phyloP scores from a whole-genome alignment of 2,329 filamentous ascomycete genomes.

The Xenoacremonium recifei region DNA sequence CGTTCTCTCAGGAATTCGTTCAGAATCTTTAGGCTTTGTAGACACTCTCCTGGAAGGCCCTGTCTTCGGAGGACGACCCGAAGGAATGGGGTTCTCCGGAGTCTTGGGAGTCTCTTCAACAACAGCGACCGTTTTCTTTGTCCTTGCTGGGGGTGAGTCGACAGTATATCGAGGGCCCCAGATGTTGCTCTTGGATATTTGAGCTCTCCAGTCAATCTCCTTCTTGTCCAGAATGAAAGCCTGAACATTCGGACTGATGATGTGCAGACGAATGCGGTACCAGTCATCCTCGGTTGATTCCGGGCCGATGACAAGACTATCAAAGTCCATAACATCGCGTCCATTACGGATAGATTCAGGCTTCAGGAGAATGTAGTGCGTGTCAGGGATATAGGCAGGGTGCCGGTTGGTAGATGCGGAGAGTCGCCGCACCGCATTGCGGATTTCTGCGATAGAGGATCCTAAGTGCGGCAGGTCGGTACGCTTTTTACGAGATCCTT shows the following conservation, averaged over 20 bases:
- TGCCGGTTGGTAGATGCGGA: neutral
- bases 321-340: slow-evolving; percentile 3
- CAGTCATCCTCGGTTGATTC: slow-evolving; percentile 19
- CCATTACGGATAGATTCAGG: slow-evolving; percentile 1
- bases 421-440: neutral
- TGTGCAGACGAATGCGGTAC: slow-evolving; percentile 19
- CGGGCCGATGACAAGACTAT: slow-evolving; percentile 15
- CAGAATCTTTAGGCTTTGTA: too few relatives aligned
- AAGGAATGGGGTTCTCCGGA: neutral
- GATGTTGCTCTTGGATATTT: slow-evolving; percentile 13
- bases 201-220: slow-evolving; percentile 15
- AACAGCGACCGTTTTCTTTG: neutral
- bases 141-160: too few relatives aligned
- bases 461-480: neutral
- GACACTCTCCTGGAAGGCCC: too few relatives aligned
- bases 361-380: slow-evolving; percentile 14
- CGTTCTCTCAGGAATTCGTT: too few relatives aligned
- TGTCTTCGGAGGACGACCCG: neutral
- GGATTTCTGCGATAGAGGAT: neutral
- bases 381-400: neutral
- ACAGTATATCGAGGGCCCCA: slow-evolving; percentile 22
- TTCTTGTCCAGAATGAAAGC: slow-evolving; percentile 8
- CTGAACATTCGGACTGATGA: slow-evolving; percentile 10
- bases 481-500: neutral
- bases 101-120: neutral